These are phyloP conservation scores for Fraxinus anomala DNA, from an alignment of 257 asterid genomes.

Conservation along the genomic window DNA sequence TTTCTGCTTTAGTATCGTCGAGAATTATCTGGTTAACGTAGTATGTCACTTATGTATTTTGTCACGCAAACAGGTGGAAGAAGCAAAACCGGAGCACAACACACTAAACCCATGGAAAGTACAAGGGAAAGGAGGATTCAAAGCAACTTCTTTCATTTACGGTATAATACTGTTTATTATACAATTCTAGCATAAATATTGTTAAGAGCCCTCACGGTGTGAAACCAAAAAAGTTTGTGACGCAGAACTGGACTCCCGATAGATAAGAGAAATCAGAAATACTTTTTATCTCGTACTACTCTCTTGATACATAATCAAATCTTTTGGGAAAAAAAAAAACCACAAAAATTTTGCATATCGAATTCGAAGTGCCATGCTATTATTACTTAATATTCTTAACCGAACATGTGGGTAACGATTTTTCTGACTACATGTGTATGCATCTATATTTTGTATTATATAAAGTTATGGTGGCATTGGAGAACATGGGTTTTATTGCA, in stretches of 20 bases:
- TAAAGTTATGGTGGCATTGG: slow-evolving; percentile 47
- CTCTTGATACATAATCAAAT: too few relatives aligned
- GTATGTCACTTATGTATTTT: not conserved
- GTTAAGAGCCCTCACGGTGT: too few relatives aligned
- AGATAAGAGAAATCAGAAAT: too few relatives aligned
- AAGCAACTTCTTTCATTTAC: slow-evolving; percentile 63
- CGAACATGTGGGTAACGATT: too few relatives aligned
- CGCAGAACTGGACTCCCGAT: too few relatives aligned
- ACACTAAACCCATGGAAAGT: slow-evolving; percentile 17
- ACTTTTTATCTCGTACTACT: too few relatives aligned
- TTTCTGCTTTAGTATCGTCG: not conserved
- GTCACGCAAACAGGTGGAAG: slow-evolving; percentile 44
- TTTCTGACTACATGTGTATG: not conserved
- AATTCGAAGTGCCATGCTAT: too few relatives aligned
- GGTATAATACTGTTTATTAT: slow-evolving; percentile 33
- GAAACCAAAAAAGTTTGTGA: too few relatives aligned
- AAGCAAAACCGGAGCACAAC: slow-evolving; percentile 32
- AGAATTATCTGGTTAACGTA: not conserved
- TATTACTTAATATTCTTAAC: not conserved
- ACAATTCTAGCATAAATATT: too few relatives aligned
- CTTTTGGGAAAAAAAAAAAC: too few relatives aligned
- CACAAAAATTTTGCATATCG: too few relatives aligned
- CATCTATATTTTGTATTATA: not conserved
- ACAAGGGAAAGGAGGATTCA: slow-evolving; percentile 67
- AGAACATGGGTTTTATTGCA: slow-evolving; percentile 70